phyloP scores from a whole-genome alignment of 2,329 filamentous ascomycete species.

The Chaetomium sp. region DNA sequence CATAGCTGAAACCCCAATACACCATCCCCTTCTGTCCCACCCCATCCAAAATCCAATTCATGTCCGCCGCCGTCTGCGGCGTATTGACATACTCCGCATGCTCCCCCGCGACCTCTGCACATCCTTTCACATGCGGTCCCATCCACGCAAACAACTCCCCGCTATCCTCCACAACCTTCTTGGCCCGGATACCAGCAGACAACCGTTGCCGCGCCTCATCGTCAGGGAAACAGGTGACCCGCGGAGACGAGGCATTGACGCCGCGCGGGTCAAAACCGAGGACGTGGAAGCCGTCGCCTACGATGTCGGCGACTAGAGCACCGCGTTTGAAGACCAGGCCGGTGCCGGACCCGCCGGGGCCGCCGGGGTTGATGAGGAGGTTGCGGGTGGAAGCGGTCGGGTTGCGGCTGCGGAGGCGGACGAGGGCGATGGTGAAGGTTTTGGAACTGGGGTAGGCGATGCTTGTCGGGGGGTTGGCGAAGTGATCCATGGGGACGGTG shows the following conservation, averaged over 20 bases:
- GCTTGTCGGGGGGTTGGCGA: conserved; percentile 27
- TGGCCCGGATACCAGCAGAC: conserved; percentile 21
- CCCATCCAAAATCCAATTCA: conserved; percentile 43
- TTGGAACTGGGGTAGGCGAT: conserved; percentile 28
- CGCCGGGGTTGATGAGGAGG: conserved; percentile 42
- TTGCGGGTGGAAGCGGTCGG: conserved; percentile 37
- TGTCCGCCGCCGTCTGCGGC: conserved; percentile 44
- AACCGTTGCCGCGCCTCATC: conserved; percentile 26
- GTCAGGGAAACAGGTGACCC: conserved; percentile 36
- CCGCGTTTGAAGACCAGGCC: conserved; percentile 32
- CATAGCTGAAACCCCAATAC: conserved; percentile 38
- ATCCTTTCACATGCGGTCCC: conserved; percentile 35
- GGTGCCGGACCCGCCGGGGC: conserved; percentile 40
- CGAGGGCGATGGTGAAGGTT: conserved; percentile 39
- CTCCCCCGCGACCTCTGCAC: conserved; percentile 39
- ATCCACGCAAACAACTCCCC: conserved; percentile 37
- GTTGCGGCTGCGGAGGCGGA: conserved; percentile 38
- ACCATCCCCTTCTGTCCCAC: conserved; percentile 33
- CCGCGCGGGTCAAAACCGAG: conserved; percentile 44
- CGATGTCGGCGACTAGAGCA: conserved; percentile 30
- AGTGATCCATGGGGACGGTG: conserved; percentile 42
- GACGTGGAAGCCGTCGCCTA: conserved; percentile 41
- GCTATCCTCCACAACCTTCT: conserved; percentile 30
- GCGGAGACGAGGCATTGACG: conserved; percentile 32
- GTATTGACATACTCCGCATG: conserved; percentile 42